Percentiles rank a stretch among this genome's conserved stretches.
Conservation (phyloP, 164 flowering plant genomes). For the Vitis rotundifolia region DNA sequence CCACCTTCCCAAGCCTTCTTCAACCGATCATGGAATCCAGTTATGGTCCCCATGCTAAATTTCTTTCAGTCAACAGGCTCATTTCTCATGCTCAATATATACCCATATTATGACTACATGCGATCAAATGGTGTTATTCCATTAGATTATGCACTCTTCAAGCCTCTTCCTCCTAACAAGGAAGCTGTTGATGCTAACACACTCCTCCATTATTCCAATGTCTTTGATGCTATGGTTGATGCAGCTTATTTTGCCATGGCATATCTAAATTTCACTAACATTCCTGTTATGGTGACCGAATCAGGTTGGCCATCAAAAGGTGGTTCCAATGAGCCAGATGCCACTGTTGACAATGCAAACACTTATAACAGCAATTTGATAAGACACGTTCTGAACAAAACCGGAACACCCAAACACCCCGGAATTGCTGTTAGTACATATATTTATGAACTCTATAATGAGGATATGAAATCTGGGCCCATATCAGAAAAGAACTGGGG, state of each 20-base stretch:
- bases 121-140: constrained; percentile 65
- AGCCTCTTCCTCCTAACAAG: constrained; percentile 63
- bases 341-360: constrained; percentile 69
- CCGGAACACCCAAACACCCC: constrained; percentile 75
- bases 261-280: constrained; percentile 60
- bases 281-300: constrained; percentile 70
- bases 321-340: constrained; percentile 68
- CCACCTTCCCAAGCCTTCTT: constrained; percentile 87
- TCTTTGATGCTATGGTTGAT: constrained; percentile 76
- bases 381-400: constrained; percentile 53
- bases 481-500: constrained; percentile 78
- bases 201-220: constrained; percentile 68
- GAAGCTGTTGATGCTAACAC: constrained; percentile 84
- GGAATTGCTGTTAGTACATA: constrained; percentile 62
- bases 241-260: constrained; percentile 77
- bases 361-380: constrained; percentile 73
- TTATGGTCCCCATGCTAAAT: constrained; percentile 57
- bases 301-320: constrained; percentile 87
- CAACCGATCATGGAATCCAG: constrained; percentile 54
- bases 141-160: constrained; percentile 74
- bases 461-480: constrained; percentile 54
- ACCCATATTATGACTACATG: constrained; percentile 80
- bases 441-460: constrained; percentile 74
- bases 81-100: constrained; percentile 62
- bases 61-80: constrained; percentile 67